Conservation (phyloP, 2,329 filamentous ascomycete species). For the Thelonectria discophora region DNA sequence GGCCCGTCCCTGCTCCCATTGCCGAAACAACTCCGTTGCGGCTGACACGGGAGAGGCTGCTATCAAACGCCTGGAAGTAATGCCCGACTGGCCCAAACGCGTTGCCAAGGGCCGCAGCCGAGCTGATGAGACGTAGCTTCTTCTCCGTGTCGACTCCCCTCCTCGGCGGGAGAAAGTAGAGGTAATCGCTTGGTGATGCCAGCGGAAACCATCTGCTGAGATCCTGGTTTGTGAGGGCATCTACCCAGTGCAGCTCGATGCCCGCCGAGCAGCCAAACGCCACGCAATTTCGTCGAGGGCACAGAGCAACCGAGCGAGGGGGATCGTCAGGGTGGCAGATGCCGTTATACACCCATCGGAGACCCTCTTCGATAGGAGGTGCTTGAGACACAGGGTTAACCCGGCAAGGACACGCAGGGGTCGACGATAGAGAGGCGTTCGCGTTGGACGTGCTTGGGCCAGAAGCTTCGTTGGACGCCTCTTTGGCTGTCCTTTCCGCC, state of each 20-base stretch:
- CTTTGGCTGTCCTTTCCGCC: constrained; percentile 25
- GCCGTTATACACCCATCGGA: constrained; percentile 50
- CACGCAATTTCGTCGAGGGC: constrained; percentile 70
- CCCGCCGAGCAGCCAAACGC: constrained; percentile 71
- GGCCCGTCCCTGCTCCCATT: constrained; percentile 27
- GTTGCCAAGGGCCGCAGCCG: constrained; percentile 54
- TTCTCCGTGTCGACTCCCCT: constrained; percentile 58
- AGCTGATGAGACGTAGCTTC: constrained; percentile 70
- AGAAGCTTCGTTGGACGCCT: constrained; percentile 23
- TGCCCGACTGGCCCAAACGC: constrained; percentile 32
- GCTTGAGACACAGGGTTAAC: constrained; percentile 31
- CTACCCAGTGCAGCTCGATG: constrained; percentile 69
- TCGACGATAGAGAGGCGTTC: constrained; percentile 6
- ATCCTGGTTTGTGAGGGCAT: constrained; percentile 57
- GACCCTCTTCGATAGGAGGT: constrained; percentile 45
- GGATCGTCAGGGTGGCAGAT: constrained; percentile 69
- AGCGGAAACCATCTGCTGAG: constrained; percentile 65
- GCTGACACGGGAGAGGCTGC: constrained; percentile 32
- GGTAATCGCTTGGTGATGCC: constrained; percentile 61
- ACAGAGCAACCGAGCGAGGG: constrained; percentile 71
- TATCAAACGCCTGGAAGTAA: constrained; percentile 36
- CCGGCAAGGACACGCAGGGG: constrained; percentile 38
- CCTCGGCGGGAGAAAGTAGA: constrained; percentile 68
- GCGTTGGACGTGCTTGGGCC: constrained; percentile 13
- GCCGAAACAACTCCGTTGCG: constrained; percentile 34